Percentiles rank a stretch among this genome's conserved stretches.
Conservation (phyloP, 192 early-diverging fungal species). For the Mortierella hygrophila region DNA sequence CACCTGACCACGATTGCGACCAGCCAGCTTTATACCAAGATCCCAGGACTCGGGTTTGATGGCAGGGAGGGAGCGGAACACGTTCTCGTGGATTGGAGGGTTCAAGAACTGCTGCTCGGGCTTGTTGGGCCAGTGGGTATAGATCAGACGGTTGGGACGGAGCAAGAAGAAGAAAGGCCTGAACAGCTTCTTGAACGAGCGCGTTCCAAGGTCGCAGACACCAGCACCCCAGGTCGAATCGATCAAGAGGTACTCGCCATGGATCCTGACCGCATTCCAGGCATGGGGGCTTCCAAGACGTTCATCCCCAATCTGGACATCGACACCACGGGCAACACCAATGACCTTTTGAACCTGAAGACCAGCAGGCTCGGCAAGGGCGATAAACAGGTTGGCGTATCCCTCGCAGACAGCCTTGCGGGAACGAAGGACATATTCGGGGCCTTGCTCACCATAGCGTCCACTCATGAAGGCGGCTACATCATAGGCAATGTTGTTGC, state of each 20-base stretch:
- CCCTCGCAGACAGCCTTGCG: slow-evolving; percentile 68
- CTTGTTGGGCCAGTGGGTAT: slow-evolving; percentile 68
- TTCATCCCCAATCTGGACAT: slow-evolving; percentile 53
- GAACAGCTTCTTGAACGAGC: slow-evolving; percentile 59
- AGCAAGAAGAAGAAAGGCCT: slow-evolving; percentile 69
- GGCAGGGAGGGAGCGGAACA: slow-evolving; percentile 60
- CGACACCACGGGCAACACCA: slow-evolving; percentile 65
- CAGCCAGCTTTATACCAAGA: slow-evolving; percentile 45
- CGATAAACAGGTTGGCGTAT: slow-evolving; percentile 66
- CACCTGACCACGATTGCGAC: slow-evolving; percentile 41
- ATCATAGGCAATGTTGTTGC: slow-evolving; percentile 67
- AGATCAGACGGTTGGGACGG: slow-evolving; percentile 64
- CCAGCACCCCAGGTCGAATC: slow-evolving; percentile 75
- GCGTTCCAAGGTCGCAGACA: slow-evolving; percentile 35
- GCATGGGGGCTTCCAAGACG: slow-evolving; percentile 59
- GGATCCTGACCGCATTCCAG: slow-evolving; percentile 66
- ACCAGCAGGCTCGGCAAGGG: slow-evolving; percentile 61
- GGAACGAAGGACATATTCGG: slow-evolving; percentile 55
- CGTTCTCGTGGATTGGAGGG: slow-evolving; percentile 58
- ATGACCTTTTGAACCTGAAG: slow-evolving; percentile 59
- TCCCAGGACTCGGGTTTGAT: slow-evolving; percentile 53
- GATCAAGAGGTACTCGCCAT: slow-evolving; percentile 67
- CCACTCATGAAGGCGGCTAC: slow-evolving; percentile 57
- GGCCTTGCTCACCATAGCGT: slow-evolving; percentile 23
- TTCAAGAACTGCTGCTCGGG: slow-evolving; percentile 63